These are phyloP conservation scores for Centaurea solstitialis DNA, from an alignment of 129 eudicot species.

Conservation along the genomic window DNA sequence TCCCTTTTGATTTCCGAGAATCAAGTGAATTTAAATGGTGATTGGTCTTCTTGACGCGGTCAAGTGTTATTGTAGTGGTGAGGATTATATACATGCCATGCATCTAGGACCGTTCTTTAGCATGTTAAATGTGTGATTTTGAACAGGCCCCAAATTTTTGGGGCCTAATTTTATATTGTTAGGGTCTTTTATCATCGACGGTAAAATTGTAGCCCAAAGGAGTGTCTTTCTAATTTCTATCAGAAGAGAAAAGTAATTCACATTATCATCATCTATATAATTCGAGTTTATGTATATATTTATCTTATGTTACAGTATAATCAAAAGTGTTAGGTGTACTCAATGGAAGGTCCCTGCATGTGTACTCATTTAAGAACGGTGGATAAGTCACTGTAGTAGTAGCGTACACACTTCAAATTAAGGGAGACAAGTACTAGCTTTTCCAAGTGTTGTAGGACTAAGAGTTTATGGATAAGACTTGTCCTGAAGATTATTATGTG, in stretches of 20 bases:
- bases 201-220: too few species aligned
- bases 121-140: too few species aligned
- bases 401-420: not conserved
- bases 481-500: not conserved
- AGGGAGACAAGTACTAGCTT: not conserved
- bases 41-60: not conserved
- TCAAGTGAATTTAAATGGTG: not conserved
- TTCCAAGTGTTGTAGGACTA: not conserved
- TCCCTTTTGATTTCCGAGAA: not conserved
- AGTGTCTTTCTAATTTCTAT: too few species aligned
- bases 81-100: not conserved
- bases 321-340: too few species aligned
- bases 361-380: slow-evolving; percentile 6
- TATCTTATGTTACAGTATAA: too few species aligned
- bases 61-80: not conserved
- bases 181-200: too few species aligned
- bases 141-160: too few species aligned
- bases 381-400: not conserved
- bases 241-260: too few species aligned
- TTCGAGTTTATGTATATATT: too few species aligned
- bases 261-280: too few species aligned
- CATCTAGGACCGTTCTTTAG: not conserved
- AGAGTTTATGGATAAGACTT: not conserved
- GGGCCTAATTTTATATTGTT: too few species aligned
- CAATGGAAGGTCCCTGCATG: not conserved